A percentile compares a stretch with the other conserved stretches of the same genome.
phyloP scores from a whole-genome alignment of 2,329 filamentous ascomycete genomes.

The Plectosphaerella cucumerina region DNA sequence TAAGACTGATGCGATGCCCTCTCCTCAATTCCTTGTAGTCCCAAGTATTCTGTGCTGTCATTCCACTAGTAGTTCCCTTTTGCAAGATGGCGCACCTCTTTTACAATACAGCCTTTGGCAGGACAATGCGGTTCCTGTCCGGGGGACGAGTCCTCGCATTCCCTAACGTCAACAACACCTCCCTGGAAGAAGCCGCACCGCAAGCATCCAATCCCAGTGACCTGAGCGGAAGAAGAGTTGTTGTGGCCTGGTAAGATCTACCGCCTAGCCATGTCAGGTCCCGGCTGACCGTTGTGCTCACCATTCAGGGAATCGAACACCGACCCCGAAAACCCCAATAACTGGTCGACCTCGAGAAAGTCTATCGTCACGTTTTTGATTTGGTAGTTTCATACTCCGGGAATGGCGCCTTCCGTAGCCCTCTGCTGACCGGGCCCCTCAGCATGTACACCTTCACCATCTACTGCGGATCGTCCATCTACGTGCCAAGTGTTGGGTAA shows the following conservation, averaged over 20 bases:
- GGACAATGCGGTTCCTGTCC: not conserved
- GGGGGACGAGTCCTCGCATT: not conserved
- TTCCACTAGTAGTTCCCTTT: not conserved
- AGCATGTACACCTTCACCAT: slow-evolving; percentile 4
- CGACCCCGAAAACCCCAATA: slow-evolving; percentile 2
- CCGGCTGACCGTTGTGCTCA: not conserved
- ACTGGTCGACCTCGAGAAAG: not conserved
- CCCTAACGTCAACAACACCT: not conserved
- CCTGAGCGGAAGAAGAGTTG: not conserved
- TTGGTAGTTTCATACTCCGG: not conserved
- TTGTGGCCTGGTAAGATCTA: not conserved
- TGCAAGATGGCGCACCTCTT: not conserved
- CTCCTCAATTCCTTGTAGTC: not conserved
- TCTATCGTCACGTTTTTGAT: not conserved
- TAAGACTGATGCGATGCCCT: not conserved
- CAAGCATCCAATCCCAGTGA: not conserved
- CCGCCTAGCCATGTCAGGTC: not conserved
- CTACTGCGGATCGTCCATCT: slow-evolving; percentile 10
- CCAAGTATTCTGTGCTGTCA: not conserved
- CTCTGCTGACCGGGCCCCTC: not conserved
- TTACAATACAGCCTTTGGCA: not conserved
- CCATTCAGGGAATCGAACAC: not conserved
- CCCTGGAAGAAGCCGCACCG: not conserved
- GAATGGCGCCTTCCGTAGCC: not conserved
- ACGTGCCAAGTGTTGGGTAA: slow-evolving; percentile 2